Evolutionary conservation across 192 early-diverging fungal genomes (phyloP).

Genomic region (Jimgerdemannia lactiflua): DNA sequence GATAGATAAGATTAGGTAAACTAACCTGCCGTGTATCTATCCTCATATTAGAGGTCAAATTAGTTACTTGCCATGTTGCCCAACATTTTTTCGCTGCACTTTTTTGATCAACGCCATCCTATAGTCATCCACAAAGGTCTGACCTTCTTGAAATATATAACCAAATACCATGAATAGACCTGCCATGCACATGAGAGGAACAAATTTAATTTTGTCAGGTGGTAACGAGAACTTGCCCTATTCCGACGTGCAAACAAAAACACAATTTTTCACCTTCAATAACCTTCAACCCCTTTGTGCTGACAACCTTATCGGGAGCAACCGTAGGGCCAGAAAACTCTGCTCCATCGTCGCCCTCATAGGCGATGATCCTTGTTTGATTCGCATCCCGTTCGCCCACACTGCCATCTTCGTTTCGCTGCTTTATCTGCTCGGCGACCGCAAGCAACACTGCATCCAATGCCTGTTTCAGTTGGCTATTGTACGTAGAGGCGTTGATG

Average conservation of each 20-base stretch:
- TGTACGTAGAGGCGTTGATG: constrained; percentile 13
- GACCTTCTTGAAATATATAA: constrained; percentile 18
- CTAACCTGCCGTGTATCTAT: too few relatives aligned
- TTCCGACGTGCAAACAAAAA: too few relatives aligned
- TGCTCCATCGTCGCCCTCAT: not conserved
- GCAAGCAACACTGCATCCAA: not conserved
- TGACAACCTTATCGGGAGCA: not conserved
- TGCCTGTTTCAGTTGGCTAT: constrained; percentile 10
- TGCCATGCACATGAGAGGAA: not conserved
- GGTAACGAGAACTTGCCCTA: too few relatives aligned
- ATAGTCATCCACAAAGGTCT: constrained; percentile 18
- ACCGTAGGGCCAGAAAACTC: too few relatives aligned
- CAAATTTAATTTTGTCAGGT: not conserved
- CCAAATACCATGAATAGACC: constrained; percentile 26
- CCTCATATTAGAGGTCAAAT: not conserved
- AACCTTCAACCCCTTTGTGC: not conserved
- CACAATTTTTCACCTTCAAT: constrained; percentile 7
- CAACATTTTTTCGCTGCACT: not conserved
- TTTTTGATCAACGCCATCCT: constrained; percentile 30
- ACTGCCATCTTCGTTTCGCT: not conserved
- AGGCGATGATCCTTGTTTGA: not conserved
- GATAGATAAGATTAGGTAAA: not conserved
- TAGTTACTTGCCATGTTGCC: not conserved
- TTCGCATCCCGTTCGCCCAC: not conserved
- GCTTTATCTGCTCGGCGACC: not conserved